phyloP scores from a whole-genome alignment of 768 basidiomycete species.

The Leccinum subgranulosum region DNA sequence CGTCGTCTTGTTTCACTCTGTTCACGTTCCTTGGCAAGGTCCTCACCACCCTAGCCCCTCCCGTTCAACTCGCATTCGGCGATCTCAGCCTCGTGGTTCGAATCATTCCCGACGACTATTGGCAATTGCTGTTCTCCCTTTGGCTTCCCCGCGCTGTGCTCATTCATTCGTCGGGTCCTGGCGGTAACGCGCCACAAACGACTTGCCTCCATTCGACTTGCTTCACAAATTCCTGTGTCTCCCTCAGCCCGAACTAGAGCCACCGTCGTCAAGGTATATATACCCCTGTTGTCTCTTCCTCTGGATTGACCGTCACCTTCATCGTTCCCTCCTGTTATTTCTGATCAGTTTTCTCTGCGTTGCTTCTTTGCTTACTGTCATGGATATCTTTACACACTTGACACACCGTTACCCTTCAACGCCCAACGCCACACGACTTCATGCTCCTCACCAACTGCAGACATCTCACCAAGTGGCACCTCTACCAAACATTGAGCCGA shows the following conservation, averaged over 20 bases:
- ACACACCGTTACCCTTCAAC: constrained; percentile 15
- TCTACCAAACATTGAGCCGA: not conserved
- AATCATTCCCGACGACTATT: not conserved
- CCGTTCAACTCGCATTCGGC: not conserved
- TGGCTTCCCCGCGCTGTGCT: constrained; percentile 2
- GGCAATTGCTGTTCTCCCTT: constrained; percentile 3
- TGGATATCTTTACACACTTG: constrained; percentile 16
- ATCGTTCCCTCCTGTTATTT: not conserved
- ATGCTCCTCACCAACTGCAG: constrained; percentile 3
- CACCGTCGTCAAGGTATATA: constrained; percentile 15
- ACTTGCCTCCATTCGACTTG: not conserved
- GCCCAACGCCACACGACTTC: not conserved
- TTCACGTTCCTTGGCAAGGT: constrained; percentile 17
- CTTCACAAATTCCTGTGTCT: not conserved
- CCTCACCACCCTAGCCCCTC: not conserved
- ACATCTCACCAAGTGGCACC: not conserved
- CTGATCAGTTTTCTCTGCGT: not conserved
- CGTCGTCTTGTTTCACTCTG: not conserved
- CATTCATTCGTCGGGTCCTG: constrained; percentile 2
- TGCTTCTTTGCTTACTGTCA: not conserved
- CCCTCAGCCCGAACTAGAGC: not conserved
- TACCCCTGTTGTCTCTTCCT: not conserved
- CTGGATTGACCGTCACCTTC: not conserved
- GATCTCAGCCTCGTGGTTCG: constrained; percentile 15
- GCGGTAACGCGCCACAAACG: constrained; percentile 8